These are phyloP conservation scores for Sparassis latifolia DNA, from an alignment of 1,284 basidiomycete species.

Conservation along the genomic window DNA sequence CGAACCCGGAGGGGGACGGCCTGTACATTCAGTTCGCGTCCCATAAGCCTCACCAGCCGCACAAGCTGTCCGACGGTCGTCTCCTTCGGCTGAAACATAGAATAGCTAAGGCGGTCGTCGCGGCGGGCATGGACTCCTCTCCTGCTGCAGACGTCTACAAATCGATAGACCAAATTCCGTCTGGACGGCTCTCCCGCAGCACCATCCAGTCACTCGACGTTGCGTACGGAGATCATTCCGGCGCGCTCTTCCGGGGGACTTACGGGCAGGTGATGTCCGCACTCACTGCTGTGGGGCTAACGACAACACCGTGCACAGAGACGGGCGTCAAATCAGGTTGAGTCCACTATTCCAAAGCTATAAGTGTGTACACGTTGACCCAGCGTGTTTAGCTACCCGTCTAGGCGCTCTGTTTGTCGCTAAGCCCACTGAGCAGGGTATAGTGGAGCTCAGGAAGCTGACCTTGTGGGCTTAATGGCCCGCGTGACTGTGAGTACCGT, in stretches of 20 bases:
- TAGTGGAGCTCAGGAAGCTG: slow-evolving; percentile 36
- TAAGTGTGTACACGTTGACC: not conserved
- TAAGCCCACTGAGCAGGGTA: slow-evolving; percentile 22
- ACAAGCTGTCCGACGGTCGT: slow-evolving; percentile 26
- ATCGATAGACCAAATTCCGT: slow-evolving; percentile 8
- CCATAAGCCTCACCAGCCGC: slow-evolving; percentile 12
- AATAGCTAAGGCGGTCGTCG: slow-evolving; percentile 38
- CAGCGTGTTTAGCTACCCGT: slow-evolving; percentile 30
- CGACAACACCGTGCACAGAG: slow-evolving; percentile 31
- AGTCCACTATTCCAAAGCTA: not conserved
- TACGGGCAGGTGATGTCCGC: slow-evolving; percentile 44
- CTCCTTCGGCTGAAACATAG: slow-evolving; percentile 33
- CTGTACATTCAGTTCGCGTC: slow-evolving; percentile 35
- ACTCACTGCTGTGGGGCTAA: slow-evolving; percentile 35
- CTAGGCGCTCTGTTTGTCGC: slow-evolving; percentile 43
- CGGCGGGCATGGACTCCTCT: slow-evolving; percentile 41
- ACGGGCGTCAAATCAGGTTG: slow-evolving; percentile 31
- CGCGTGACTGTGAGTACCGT: too few relatives aligned
- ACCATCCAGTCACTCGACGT: slow-evolving; percentile 17
- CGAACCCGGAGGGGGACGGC: slow-evolving; percentile 12
- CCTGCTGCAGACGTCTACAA: slow-evolving; percentile 13
- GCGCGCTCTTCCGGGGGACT: slow-evolving; percentile 38
- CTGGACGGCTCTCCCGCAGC: slow-evolving; percentile 13
- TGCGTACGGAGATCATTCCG: slow-evolving; percentile 3
- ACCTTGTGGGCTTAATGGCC: slow-evolving; percentile 36